Evolutionary conservation across 2,329 filamentous ascomycete genomes (phyloP).

Genomic region (Penicillium verrucosum): DNA sequence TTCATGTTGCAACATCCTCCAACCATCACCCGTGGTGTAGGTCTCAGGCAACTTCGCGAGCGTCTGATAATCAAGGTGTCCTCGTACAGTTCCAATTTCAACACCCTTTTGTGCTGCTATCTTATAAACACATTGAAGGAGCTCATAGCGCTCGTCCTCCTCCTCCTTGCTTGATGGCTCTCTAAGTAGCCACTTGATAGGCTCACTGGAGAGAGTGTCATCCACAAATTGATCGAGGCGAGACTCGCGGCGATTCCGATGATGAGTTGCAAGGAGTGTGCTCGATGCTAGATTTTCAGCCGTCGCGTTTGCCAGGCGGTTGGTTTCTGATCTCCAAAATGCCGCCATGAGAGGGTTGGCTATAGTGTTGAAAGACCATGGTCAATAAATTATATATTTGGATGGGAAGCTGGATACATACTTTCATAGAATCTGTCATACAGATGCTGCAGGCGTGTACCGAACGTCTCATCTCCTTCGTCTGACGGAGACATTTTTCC

Average conservation of each 20-base stretch:
- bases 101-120: background rate
- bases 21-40: background rate
- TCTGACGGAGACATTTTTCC: background rate
- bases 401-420: background rate
- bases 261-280: background rate
- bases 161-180: background rate
- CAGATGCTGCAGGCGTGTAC: background rate
- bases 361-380: background rate
- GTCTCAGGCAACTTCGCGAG: background rate
- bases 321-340: background rate
- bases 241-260: background rate
- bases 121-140: background rate
- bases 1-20: background rate
- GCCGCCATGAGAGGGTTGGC: background rate
- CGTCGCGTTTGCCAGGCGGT: background rate
- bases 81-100: background rate
- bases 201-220: background rate
- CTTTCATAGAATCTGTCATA: background rate
- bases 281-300: accelerated
- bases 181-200: background rate
- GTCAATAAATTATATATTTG: too few relatives aligned
- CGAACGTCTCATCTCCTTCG: background rate
- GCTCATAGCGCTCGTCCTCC: background rate
- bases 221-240: background rate
- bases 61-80: background rate